Evolutionary conservation across 2,329 filamentous ascomycete genomes (phyloP), one percentile per base, ranked within the genome.

Genomic region (Periconia sp.): DNA sequence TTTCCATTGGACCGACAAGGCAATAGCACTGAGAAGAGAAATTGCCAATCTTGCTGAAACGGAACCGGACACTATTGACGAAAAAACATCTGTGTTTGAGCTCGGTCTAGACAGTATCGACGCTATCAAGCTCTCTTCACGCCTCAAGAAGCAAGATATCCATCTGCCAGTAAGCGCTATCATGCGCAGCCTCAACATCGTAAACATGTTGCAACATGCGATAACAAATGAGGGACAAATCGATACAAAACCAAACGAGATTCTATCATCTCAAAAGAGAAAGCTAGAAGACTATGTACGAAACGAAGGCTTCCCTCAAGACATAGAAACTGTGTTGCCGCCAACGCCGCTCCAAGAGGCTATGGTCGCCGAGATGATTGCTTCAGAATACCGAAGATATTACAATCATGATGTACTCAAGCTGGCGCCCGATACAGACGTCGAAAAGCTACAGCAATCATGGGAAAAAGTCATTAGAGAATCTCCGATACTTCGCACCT

Each of bases 81-180:
- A 83, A 48, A 73, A 78, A 7, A 85, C 84, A 0, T 88, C 88
- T 0, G 84, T 97, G 11, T 86, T 95, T 40, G 86, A 93, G 61
- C 81, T 97, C 31, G 92, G 92, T 0, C 81, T 97, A 7, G 93
- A 97, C 76, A 96, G 92, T 65, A 95, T 97, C 53, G 92, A 97
- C 71, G 84, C 89, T 1, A 93, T 97, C 70, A 95, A 91, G 63
- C 76, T 97, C 0, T 88, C 90, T 0, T 86, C 91, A 0, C 82
- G 85, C 49, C 78, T 96, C 1, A 88, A 83, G 58, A 82, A 81
- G 43, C 73, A 74, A 5, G 82, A 81, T 0, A 75, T 94, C 18
- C 68, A 76, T 0, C 70, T 96, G 11, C 77, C 87, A 0, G 85
- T 92, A n/a, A 90, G 90, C 60, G 79, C 81, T n/a, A 86, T 97